Evolutionary conservation across 75 land plant genomes (phyloP), one percentile per base, ranked within the genome.

Genomic region (Picea sitchensis): DNA sequence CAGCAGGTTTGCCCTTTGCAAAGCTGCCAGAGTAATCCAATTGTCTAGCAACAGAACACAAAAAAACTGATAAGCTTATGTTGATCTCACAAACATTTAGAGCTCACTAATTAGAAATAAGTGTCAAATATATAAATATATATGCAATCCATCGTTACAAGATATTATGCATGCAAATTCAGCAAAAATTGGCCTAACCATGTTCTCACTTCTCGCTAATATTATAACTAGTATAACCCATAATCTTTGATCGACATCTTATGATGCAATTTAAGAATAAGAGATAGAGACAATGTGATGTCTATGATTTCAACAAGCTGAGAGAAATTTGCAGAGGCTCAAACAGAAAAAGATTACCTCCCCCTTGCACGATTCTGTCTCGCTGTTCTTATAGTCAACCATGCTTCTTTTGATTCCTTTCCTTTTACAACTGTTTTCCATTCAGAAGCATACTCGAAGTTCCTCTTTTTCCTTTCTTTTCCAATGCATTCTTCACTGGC

Each of bases 391-490:
- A 75, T 57, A 57, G 74, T 61, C 34, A 59, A 60, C 63, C 73
- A 65, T 61, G 60, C 47, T 36, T 69, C 73, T 47, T 36, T 41
- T 36, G 47, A 69, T 69, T 69, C 73, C 51, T 69, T 69, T 20
- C 51, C 51, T 21, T 61, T 75, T 32, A 58, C 72, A 58, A 75
- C 78, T 59, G n/a, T 47, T 56, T 76, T 78, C 67, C 84, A 81
- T 60, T 83, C 85, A 47, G 74, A 21, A 59, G 76, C 63, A 63
- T 38, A 67, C 58, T 78, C 63, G 15, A 61, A 67, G 51, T 75
- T 81, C 65, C 78, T 81, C 64, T 78, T 61, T 67, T 83, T 83
- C 67, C 82, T 74, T 59, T 81, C 85, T 44, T 71, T 83, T 14
- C 83, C 68, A 69, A 61, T 61, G 58, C 47, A 81, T 60, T 80